Percentiles rank a stretch among this genome's conserved stretches.
These are phyloP conservation scores for Solanum hybrid DNA, from an alignment of 305 asterid species.

Conservation along the genomic window DNA sequence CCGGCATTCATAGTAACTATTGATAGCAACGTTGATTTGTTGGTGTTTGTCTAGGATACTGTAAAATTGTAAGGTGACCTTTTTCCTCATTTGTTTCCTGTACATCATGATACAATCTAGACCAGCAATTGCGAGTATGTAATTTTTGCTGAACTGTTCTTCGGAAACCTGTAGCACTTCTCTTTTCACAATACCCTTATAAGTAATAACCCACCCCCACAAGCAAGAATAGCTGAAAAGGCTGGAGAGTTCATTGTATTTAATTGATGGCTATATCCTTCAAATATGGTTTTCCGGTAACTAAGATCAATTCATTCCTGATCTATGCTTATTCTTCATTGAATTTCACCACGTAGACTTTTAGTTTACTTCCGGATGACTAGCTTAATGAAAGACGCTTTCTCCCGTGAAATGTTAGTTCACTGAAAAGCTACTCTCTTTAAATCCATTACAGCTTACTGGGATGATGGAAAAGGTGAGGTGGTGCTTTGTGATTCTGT, in stretches of 20 bases:
- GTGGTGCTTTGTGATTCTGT: slow-evolving; percentile 58
- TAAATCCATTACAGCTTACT: slow-evolving; percentile 52
- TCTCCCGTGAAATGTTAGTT: not conserved
- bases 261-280: not conserved
- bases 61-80: not conserved
- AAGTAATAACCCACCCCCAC: not conserved
- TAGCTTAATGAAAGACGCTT: not conserved
- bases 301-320: not conserved
- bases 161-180: not conserved
- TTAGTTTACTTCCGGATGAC: not conserved
- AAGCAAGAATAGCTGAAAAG: not conserved
- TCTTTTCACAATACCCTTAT: not conserved
- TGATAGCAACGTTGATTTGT: not conserved
- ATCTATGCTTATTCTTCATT: not conserved
- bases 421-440: slow-evolving; percentile 16
- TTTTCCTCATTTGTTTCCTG: not conserved
- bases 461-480: slow-evolving; percentile 77
- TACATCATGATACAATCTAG: not conserved
- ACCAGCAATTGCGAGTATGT: not conserved
- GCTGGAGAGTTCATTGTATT: not conserved
- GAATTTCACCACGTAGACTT: not conserved
- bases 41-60: not conserved
- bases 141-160: not conserved
- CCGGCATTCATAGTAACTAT: not conserved
- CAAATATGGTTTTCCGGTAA: not conserved